Conservation (phyloP, 2,329 filamentous ascomycete species). For the Raffaelea deltoideospora region DNA sequence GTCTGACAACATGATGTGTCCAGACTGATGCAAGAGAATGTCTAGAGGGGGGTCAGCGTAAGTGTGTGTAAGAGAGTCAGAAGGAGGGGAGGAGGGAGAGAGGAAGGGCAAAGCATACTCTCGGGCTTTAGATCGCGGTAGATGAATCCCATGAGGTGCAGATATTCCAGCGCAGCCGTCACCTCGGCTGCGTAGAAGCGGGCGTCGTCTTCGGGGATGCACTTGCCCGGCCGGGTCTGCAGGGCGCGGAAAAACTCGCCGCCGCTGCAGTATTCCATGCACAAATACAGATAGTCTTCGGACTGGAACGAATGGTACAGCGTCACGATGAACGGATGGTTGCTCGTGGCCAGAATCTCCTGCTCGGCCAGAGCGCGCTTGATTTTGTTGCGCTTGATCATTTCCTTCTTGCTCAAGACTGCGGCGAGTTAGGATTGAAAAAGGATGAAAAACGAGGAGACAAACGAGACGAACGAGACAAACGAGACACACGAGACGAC, state of each 20-base stretch:
- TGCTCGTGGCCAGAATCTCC: conserved; percentile 95
- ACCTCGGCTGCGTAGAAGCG: conserved; percentile 97
- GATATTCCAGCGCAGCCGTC: conserved; percentile 86
- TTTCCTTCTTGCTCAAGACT: conserved; percentile 99
- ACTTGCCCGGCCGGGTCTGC: conserved; percentile 93
- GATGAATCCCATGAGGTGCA: conserved; percentile 98
- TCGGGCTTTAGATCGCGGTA: conserved; percentile 97
- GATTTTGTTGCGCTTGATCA: conserved; percentile 99
- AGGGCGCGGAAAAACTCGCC: conserved; percentile 96
- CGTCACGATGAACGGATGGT: conserved; percentile 97
- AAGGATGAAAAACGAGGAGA: neutral
- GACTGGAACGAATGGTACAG: conserved; percentile 99
- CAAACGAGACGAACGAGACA: neutral
- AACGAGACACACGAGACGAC: conserved; percentile 11
- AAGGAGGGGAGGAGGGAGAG: neutral
- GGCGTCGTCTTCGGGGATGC: conserved; percentile 90
- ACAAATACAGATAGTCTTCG: conserved; percentile 96
- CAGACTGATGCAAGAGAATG: conserved; percentile 95
- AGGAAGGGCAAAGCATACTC: conserved; percentile 46
- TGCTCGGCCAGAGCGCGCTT: conserved; percentile 95
- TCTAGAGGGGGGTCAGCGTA: conserved; percentile 35
- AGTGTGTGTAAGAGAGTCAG: neutral
- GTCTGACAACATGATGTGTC: conserved; percentile 98
- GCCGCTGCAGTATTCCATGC: conserved; percentile 99
- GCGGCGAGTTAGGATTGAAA: conserved; percentile 3